These are phyloP conservation scores for Alternaria postmessia DNA, from an alignment of 2,329 filamentous ascomycete genomes.

Conservation along the genomic window DNA sequence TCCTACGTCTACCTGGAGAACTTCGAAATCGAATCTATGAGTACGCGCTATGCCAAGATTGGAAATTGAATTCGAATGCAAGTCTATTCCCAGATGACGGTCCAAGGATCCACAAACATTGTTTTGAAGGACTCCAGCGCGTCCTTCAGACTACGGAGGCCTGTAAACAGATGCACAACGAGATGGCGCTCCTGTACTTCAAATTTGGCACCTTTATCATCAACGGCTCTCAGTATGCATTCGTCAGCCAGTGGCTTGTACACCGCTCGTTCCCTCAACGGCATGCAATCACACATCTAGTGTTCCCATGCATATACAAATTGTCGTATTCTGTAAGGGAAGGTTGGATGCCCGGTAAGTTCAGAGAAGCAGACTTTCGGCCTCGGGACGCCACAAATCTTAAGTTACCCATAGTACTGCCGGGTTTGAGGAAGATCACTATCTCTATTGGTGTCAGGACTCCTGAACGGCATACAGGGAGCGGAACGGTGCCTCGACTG, in stretches of 20 bases:
- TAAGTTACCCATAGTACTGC: neutral
- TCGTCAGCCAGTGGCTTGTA: neutral
- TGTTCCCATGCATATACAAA: neutral
- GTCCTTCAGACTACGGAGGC: neutral
- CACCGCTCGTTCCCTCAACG: neutral
- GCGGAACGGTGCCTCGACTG: neutral
- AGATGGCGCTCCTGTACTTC: neutral
- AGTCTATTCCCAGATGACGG: neutral
- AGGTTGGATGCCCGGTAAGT: neutral
- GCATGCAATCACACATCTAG: neutral
- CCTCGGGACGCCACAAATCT: neutral
- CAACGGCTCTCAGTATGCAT: neutral
- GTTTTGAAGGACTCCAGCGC: neutral
- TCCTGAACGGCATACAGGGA: neutral
- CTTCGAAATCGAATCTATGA: conserved; percentile 23
- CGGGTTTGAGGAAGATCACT: neutral
- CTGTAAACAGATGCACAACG: neutral
- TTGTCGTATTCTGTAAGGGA: neutral
- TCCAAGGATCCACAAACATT: neutral
- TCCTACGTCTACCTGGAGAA: conserved; percentile 19
- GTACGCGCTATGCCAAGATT: neutral
- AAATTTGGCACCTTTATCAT: neutral
- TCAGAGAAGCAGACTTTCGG: neutral
- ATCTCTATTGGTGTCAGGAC: neutral
- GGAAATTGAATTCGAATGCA: neutral